Evolutionary conservation across 1,139 yeast genomes (phyloP), one percentile per base, ranked within the genome.

Genomic region (Meyerozyma sp.): DNA sequence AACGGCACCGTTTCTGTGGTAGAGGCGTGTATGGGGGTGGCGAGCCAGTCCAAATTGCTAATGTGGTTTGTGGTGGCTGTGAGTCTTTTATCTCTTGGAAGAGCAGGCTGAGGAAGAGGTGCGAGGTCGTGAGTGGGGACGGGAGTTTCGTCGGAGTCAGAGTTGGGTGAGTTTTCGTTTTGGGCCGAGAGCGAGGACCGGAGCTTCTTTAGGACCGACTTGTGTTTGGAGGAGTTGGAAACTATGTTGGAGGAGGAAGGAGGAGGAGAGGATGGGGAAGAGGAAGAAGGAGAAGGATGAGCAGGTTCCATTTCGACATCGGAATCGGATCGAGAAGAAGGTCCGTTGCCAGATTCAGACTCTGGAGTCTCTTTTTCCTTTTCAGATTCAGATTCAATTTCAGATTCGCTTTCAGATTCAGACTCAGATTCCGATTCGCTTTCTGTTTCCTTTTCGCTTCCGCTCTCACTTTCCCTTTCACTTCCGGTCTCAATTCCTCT

Each of bases 61-160:
- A 68, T 61, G 42, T 70, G 69, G 13, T 74, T 62, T 4, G 71
- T 59, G 20, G 64, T 66, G 11, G 76, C 56, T 4, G 68, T 58
- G 23, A 81, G 61, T 42, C 59, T 62, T 40, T 58, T 61, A 51
- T 81, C 84, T 52, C 71, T 63, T 3, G 85, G 85, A 30, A 81
- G 65, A 39, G 68, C 80, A 0, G 94, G 95, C 60, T 89, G 96
- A 1, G 97, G 97, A 42, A 91, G 67, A 10, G 96, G 95, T 3
- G 75, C 83, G 40, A 91, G 69, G 39, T 79, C 83, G 48, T 77
- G 79, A 5, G 54, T 55, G 25, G 66, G 67, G 1, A 58, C 63
- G 3, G 57, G 57, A n/a, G 58, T 65, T 6, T 56, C 65, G 5
- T 51, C 61, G 3, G 30, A 42, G 9, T 41, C 16, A 8, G 35